Conservation (phyloP, 1,284 basidiomycete genomes). For the Fomes fomentarius region DNA sequence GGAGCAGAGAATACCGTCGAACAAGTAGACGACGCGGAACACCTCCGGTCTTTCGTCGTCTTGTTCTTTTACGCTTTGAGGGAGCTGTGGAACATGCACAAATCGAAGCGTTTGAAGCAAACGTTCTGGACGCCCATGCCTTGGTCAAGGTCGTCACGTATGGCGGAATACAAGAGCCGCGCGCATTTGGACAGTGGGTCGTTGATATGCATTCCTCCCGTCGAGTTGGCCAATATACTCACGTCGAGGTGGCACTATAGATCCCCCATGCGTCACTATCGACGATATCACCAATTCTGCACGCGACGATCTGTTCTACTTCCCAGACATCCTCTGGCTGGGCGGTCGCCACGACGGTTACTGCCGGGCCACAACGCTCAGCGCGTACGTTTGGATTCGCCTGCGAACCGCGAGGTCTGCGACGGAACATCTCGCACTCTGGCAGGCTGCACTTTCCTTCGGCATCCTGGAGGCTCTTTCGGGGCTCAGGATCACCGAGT, state of each 20-base stretch:
- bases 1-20: too few relatives aligned
- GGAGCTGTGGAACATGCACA: too few relatives aligned
- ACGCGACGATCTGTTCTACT: not conserved
- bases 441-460: constrained; percentile 9
- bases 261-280: too few relatives aligned
- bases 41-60: too few relatives aligned
- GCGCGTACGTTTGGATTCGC: not conserved
- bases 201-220: too few relatives aligned
- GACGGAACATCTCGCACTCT: constrained; percentile 2
- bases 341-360: constrained; percentile 2
- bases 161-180: too few relatives aligned
- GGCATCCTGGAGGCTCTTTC: constrained; percentile 9
- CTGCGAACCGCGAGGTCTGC: not conserved
- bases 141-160: not conserved
- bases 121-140: not conserved
- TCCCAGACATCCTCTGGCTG: constrained; percentile 6
- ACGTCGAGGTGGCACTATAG: too few relatives aligned
- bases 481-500: constrained; percentile 3
- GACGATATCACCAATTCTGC: not conserved
- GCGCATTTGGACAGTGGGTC: too few relatives aligned
- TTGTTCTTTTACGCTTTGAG: too few relatives aligned
- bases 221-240: too few relatives aligned
- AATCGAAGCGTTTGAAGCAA: too few relatives aligned
- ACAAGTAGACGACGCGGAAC: too few relatives aligned
- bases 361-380: not conserved